Conservation (phyloP, 139 green algal genomes). For the Spirogloea muscicola region DNA sequence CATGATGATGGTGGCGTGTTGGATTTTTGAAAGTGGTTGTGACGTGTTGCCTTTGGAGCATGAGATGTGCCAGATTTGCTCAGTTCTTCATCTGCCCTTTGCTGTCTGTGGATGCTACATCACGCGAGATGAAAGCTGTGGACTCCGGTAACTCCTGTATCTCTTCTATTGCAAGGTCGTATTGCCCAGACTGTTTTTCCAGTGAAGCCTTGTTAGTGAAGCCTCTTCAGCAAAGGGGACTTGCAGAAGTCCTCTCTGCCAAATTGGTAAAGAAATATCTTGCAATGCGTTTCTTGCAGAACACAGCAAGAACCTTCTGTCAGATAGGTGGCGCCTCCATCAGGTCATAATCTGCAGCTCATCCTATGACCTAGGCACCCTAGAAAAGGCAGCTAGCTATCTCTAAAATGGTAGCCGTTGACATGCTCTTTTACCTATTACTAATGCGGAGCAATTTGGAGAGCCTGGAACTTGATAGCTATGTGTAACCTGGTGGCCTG, state of each 20-base stretch:
- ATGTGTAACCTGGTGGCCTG: not conserved
- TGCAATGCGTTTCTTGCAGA: slow-evolving; percentile 40
- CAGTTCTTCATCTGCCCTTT: slow-evolving; percentile 85
- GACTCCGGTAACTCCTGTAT: slow-evolving; percentile 43
- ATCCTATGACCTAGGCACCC: no score
- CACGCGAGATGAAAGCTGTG: slow-evolving; percentile 70
- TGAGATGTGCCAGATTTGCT: slow-evolving; percentile 35
- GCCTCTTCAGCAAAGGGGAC: not conserved
- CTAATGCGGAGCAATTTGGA: no score
- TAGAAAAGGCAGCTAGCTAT: not conserved
- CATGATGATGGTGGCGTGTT: no score
- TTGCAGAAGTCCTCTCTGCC: not conserved
- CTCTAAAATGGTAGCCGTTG: not conserved
- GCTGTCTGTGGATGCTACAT: slow-evolving; percentile 71
- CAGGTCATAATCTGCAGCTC: no score
- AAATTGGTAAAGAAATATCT: not conserved
- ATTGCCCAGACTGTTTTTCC: not conserved
- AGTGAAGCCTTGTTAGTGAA: not conserved
- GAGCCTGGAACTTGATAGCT: no score
- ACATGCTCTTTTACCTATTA: no score
- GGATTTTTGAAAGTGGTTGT: no score
- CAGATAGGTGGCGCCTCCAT: slow-evolving; percentile 69
- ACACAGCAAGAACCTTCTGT: slow-evolving; percentile 84
- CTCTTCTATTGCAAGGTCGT: not conserved
- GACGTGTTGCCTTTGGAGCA: not conserved